Evolutionary conservation across 2,329 filamentous ascomycete genomes (phyloP), one percentile per base, ranked within the genome.

Genomic region (Botrytis medusae): DNA sequence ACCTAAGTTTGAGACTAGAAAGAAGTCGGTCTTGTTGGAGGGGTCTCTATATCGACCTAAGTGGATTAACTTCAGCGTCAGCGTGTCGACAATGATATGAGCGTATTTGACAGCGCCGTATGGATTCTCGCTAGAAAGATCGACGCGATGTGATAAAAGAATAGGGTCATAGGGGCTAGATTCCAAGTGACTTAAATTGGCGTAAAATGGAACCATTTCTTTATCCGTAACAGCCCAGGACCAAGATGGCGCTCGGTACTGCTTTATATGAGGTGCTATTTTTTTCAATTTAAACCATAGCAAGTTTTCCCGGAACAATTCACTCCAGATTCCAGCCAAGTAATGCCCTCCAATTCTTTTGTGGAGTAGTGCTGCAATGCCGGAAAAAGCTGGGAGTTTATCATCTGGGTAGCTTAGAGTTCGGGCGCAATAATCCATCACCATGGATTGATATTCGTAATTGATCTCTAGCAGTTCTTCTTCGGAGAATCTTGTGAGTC

Each of bases 241-340:
- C 57, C 57, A 60, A 34, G 57, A 60, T 14, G 57, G 57, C 34
- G 57, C 57, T 60, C 29, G 18, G 18, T 60, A 60, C 32, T 9
- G 57, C 32, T 12, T 5, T 59, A 1, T 34, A 34, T 22, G 8
- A 32, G 29, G 2, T 32, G 57, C 8, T 5, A 5, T 34, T 0
- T 0, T 3, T 7, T 0, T 4, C 20, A 0, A 0, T 9, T 0
- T 7, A 1, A 4, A 0, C 57, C 57, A 60, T 25, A 37, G 57
- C 32, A 60, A 60, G 5, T 60, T 60, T 7, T 60, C 20, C 22
- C 32, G 20, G 20, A 37, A 34, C 34, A 7, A 1, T 25, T 14
- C 12, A 37, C 57, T 60, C 57, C 32, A 60, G 1, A 60, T 37
- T 22, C 20, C 57, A 1, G 10, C 57, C 25, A 60, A 3, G 32